Percentiles rank a stretch among this genome's conserved stretches.
These are phyloP conservation scores for Diplotaxis tenuifolia DNA, from an alignment of 345 rosid genomes.

Conservation along the genomic window DNA sequence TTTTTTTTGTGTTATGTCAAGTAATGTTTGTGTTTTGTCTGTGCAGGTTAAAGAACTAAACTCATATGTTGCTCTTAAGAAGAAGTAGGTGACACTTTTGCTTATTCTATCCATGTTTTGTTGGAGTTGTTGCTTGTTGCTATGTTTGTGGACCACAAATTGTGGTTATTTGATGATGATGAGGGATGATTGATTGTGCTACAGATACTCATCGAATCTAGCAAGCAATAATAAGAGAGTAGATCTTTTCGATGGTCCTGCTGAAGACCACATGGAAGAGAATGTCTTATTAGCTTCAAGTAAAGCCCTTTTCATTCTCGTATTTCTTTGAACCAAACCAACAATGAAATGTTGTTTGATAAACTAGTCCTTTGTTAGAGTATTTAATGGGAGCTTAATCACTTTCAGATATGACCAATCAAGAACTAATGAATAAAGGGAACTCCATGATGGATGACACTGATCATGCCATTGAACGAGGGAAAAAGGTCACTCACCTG, in stretches of 20 bases:
- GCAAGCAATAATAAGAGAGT: slow-evolving; percentile 73
- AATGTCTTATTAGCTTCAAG: slow-evolving; percentile 86
- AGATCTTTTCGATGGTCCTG: slow-evolving; percentile 88
- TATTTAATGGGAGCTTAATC: slow-evolving; percentile 18
- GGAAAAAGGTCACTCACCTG: slow-evolving; percentile 51
- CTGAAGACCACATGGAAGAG: slow-evolving; percentile 72
- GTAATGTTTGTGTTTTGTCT: slow-evolving; percentile 5
- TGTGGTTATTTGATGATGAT: slow-evolving; percentile 10
- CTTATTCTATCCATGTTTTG: too few species aligned
- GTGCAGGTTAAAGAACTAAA: slow-evolving; percentile 79
- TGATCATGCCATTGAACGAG: slow-evolving; percentile 91
- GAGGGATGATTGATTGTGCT: slow-evolving; percentile 6
- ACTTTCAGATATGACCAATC: slow-evolving; percentile 78
- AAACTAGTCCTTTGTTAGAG: neutral
- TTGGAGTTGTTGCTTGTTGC: neutral
- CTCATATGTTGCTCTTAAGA: slow-evolving; percentile 77
- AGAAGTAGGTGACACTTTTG: slow-evolving; percentile 68
- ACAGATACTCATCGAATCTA: slow-evolving; percentile 70
- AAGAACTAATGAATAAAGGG: slow-evolving; percentile 71
- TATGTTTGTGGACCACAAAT: too few species aligned
- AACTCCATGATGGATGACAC: slow-evolving; percentile 87
- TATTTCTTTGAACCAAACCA: neutral
- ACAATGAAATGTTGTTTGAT: neutral
- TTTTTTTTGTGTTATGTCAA: too few species aligned
- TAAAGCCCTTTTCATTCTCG: slow-evolving; percentile 37